Percentiles rank a stretch among this genome's conserved stretches.
Evolutionary conservation across 2,329 filamentous ascomycete genomes (phyloP).

Genomic region (Fusarium heterosporum): DNA sequence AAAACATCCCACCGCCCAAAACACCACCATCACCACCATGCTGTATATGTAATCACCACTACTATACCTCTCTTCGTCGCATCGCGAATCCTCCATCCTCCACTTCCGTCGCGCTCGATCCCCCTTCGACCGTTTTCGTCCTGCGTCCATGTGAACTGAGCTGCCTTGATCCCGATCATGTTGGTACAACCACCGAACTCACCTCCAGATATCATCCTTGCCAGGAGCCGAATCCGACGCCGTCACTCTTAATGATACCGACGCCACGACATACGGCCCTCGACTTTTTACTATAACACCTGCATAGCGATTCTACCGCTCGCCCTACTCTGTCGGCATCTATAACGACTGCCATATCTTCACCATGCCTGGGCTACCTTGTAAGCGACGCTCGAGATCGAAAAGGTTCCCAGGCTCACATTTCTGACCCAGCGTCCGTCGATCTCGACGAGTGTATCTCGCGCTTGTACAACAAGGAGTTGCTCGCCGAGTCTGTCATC

Average conservation of each 20-base stretch:
- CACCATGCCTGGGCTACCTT: slow-evolving; percentile 69
- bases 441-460: slow-evolving; percentile 99
- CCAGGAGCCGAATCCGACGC: slow-evolving; percentile 52
- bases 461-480: slow-evolving; percentile 95
- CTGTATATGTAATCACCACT: slow-evolving; percentile 30
- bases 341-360: slow-evolving; percentile 8
- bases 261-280: slow-evolving; percentile 28
- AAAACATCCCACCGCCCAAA: slow-evolving; percentile 42
- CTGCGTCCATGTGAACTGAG: slow-evolving; percentile 52
- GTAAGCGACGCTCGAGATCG: slow-evolving; percentile 54
- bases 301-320: slow-evolving; percentile 17
- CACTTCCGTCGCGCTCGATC: slow-evolving; percentile 1
- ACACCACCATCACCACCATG: slow-evolving; percentile 14
- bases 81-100: slow-evolving; percentile 1
- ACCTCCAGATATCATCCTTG: slow-evolving; percentile 52
- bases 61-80: neutral
- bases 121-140: slow-evolving; percentile 25
- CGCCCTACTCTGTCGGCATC: slow-evolving; percentile 5
- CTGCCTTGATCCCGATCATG: slow-evolving; percentile 54
- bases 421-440: slow-evolving; percentile 77
- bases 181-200: slow-evolving; percentile 53
- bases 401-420: slow-evolving; percentile 29
- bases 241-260: slow-evolving; percentile 60
- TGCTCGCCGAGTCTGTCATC: slow-evolving; percentile 96
- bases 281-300: slow-evolving; percentile 17